These are phyloP conservation scores for Conticribra weissflogii DNA, from an alignment of 108 stramenopile species.

Conservation along the genomic window DNA sequence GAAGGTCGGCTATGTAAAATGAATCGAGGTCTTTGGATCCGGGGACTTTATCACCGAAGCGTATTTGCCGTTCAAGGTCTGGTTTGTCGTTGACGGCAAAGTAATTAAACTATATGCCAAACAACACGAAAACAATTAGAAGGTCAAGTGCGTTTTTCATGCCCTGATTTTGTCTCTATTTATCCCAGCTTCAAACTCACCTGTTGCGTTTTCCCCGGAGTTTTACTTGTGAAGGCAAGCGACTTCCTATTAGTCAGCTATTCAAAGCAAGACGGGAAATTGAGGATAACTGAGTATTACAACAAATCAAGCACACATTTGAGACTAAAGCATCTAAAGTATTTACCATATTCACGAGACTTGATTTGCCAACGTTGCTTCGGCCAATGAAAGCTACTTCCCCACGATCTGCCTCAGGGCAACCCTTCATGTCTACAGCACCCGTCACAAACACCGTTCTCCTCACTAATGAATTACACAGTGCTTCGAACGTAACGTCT, in stretches of 20 bases:
- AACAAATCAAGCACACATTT: neutral
- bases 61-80: slow-evolving; percentile 81
- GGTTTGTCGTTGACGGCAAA: slow-evolving; percentile 94
- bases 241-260: slow-evolving; percentile 91
- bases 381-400: slow-evolving; percentile 94
- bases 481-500: slow-evolving; percentile 80
- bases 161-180: too few species aligned
- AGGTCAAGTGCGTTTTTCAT: too few species aligned
- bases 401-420: slow-evolving; percentile 80
- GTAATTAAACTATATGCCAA: slow-evolving; percentile 95
- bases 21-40: slow-evolving; percentile 83
- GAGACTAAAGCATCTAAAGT: neutral
- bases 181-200: too few species aligned
- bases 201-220: slow-evolving; percentile 94
- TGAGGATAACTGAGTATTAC: too few species aligned
- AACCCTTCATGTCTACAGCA: slow-evolving; percentile 83
- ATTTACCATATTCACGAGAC: slow-evolving; percentile 88
- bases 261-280: too few species aligned
- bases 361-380: slow-evolving; percentile 92
- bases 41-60: slow-evolving; percentile 76
- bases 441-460: slow-evolving; percentile 87
- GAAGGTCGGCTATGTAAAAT: slow-evolving; percentile 93
- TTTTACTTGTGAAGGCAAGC: slow-evolving; percentile 91
- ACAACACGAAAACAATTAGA: too few species aligned
- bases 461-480: slow-evolving; percentile 85